A percentile compares a stretch with the other conserved stretches of the same genome.
Evolutionary conservation across 169 alveolate genomes (phyloP).

Genomic region (Plasmodium adleri): DNA sequence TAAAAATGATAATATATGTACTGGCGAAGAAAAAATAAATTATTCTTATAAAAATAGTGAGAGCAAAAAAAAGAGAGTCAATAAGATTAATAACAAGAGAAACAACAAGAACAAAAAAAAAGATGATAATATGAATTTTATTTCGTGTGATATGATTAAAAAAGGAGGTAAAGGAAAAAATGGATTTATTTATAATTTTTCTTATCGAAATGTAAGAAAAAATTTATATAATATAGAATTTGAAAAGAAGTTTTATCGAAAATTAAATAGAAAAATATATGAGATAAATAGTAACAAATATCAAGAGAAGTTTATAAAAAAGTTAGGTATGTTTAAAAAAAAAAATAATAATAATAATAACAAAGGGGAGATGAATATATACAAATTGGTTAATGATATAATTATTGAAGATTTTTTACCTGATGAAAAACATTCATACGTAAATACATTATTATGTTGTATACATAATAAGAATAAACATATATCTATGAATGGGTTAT

Average conservation of each 20-base stretch:
- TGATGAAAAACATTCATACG: slow-evolving; percentile 34
- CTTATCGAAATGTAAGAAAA: slow-evolving; percentile 27
- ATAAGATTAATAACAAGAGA: not conserved
- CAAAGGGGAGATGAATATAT: slow-evolving; percentile 16
- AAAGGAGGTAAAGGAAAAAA: no score
- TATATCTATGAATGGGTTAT: slow-evolving; percentile 42
- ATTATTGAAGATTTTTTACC: slow-evolving; percentile 25
- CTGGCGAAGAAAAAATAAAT: no score
- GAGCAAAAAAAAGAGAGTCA: no score
- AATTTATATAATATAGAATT: slow-evolving; percentile 37
- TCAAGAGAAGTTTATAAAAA: slow-evolving; percentile 43
- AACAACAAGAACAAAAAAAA: not conserved
- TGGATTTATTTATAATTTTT: not conserved
- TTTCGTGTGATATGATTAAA: no score
- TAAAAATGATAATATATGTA: no score
- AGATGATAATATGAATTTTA: not conserved
- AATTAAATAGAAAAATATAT: slow-evolving; percentile 3
- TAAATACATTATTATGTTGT: slow-evolving; percentile 47
- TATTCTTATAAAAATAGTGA: no score
- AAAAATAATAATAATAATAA: not conserved
- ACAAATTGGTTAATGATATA: slow-evolving; percentile 18
- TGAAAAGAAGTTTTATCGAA: slow-evolving; percentile 16
- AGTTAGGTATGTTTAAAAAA: not conserved
- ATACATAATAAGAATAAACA: slow-evolving; percentile 55
- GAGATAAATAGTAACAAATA: slow-evolving; percentile 34